Percentiles rank a stretch among this genome's conserved stretches.
Conservation (phyloP, 2,329 filamentous ascomycete genomes). For the Coniochaeta sp. region DNA sequence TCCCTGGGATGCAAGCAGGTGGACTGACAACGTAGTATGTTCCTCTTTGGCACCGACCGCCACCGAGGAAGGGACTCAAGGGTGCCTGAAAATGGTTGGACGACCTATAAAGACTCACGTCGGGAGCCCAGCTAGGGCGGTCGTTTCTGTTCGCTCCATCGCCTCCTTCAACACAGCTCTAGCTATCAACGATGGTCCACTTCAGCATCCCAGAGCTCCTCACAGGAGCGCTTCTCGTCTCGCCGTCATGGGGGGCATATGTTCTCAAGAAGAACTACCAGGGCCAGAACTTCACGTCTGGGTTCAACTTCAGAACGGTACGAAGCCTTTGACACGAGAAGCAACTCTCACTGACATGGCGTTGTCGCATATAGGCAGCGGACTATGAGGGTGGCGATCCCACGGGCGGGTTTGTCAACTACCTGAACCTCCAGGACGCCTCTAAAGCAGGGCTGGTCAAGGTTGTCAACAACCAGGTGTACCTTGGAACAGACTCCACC, state of each 20-base stretch:
- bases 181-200: too few relatives aligned
- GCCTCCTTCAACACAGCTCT: too few relatives aligned
- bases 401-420: neutral
- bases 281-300: slow-evolving; percentile 7
- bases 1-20: neutral
- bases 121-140: too few relatives aligned
- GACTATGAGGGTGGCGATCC: slow-evolving; percentile 5
- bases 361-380: slow-evolving; percentile 7
- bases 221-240: neutral
- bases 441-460: neutral
- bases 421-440: neutral
- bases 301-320: slow-evolving; percentile 7
- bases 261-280: slow-evolving; percentile 5
- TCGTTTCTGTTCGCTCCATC: too few relatives aligned
- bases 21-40: neutral
- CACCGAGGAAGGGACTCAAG: too few relatives aligned
- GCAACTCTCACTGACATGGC: too few relatives aligned
- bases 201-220: neutral
- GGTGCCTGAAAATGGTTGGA: too few relatives aligned
- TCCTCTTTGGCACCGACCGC: too few relatives aligned
- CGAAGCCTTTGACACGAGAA: neutral
- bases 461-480: neutral
- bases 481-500: neutral
- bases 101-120: too few relatives aligned
- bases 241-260: slow-evolving; percentile 2